phyloP scores from a whole-genome alignment of 768 basidiomycete genomes.

The Lactarius indigo region DNA sequence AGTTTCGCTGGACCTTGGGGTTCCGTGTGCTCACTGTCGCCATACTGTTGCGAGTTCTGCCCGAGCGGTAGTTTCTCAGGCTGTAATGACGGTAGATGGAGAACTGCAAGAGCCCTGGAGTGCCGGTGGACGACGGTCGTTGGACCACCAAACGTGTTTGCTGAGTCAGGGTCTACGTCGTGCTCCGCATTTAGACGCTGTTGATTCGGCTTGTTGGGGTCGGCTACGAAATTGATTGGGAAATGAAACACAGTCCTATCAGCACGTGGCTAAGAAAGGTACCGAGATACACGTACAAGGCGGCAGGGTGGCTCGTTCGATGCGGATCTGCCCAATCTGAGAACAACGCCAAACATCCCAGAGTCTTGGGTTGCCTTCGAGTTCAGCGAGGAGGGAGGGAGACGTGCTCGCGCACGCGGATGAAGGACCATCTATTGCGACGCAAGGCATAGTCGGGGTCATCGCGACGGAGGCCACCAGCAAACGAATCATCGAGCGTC shows the following conservation, averaged over 20 bases:
- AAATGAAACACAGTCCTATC: slow-evolving; percentile 1
- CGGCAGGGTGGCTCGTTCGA: slow-evolving; percentile 17
- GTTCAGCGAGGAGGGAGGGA: slow-evolving; percentile 4
- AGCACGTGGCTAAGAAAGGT: background rate
- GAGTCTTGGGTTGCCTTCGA: slow-evolving; percentile 17
- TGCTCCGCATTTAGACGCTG: slow-evolving; percentile 66
- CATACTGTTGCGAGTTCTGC: slow-evolving; percentile 21
- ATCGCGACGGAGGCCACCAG: slow-evolving; percentile 33
- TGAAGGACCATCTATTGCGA: slow-evolving; percentile 16
- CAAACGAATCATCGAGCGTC: slow-evolving; percentile 40
- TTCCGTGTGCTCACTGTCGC: slow-evolving; percentile 27
- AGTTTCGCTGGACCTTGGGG: slow-evolving; percentile 20
- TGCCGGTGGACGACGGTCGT: slow-evolving; percentile 75
- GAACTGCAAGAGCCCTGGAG: slow-evolving; percentile 72
- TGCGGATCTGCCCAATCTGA: slow-evolving; percentile 36
- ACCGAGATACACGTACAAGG: slow-evolving; percentile 14
- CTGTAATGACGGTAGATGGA: slow-evolving; percentile 69
- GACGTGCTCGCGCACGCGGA: slow-evolving; percentile 11
- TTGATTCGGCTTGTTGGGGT: slow-evolving; percentile 59
- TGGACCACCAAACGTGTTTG: slow-evolving; percentile 50
- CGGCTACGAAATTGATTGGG: slow-evolving; percentile 35
- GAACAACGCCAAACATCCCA: slow-evolving; percentile 30
- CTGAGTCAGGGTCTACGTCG: slow-evolving; percentile 47
- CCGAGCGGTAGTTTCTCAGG: slow-evolving; percentile 28
- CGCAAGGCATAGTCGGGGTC: slow-evolving; percentile 42